phyloP scores from a whole-genome alignment of 192 early-diverging fungal species.

The Podila verticillata region DNA sequence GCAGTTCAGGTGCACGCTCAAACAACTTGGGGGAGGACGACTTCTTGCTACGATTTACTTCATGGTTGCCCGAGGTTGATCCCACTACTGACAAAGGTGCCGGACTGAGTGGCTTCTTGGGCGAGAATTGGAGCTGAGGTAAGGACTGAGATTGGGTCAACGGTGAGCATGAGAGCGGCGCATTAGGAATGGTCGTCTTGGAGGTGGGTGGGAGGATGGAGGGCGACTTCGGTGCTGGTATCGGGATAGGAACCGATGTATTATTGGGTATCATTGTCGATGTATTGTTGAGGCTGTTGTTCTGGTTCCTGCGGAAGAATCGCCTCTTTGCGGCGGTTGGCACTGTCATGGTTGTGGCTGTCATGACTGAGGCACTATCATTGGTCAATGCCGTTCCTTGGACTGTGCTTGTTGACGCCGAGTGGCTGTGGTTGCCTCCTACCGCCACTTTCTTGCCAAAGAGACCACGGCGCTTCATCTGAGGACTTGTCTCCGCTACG shows the following conservation, averaged over 20 bases:
- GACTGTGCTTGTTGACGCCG: neutral
- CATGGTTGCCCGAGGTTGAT: too few relatives aligned
- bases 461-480: constrained; percentile 39
- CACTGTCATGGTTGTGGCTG: neutral
- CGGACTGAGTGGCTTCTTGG: neutral
- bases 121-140: neutral
- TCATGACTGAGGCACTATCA: neutral
- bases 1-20: too few relatives aligned
- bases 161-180: neutral
- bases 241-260: neutral
- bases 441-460: constrained; percentile 26
- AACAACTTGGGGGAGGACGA: too few relatives aligned
- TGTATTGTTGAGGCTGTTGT: neutral
- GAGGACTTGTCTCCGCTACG: constrained; percentile 16
- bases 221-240: neutral
- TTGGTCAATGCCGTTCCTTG: neutral
- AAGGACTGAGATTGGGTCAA: constrained; percentile 1
- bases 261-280: neutral
- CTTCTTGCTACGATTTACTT: too few relatives aligned
- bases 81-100: neutral
- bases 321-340: neutral
- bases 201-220: neutral
- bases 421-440: neutral
- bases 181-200: neutral
- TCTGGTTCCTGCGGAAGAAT: neutral